Evolutionary conservation across 352 stramenopile genomes (phyloP).

Genomic region (Phytophthora vignae): DNA sequence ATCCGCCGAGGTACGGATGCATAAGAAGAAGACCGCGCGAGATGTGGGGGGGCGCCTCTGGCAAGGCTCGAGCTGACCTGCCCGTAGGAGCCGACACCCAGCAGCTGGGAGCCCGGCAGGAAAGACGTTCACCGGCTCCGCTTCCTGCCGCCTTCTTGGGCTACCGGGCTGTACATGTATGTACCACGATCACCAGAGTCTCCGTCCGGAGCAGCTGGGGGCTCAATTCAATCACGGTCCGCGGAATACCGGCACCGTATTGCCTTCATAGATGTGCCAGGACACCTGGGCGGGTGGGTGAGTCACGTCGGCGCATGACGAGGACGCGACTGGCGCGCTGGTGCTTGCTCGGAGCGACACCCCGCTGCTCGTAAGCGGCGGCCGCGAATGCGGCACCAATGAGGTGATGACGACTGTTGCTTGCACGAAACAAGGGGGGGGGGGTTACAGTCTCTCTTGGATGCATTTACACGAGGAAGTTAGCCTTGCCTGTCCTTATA

Average conservation of each 20-base stretch:
- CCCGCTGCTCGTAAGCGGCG: neutral
- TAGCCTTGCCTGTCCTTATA: slow-evolving; percentile 27
- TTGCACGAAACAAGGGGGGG: neutral
- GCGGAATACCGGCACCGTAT: slow-evolving; percentile 29
- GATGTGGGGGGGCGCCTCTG: neutral
- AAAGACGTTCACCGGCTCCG: neutral
- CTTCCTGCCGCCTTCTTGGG: neutral
- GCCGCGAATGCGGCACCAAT: neutral
- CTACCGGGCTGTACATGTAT: too few species aligned
- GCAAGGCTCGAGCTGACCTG: too few species aligned
- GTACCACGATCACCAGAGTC: neutral
- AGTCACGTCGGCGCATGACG: neutral
- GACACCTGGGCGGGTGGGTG: slow-evolving; percentile 8
- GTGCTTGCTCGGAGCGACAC: neutral
- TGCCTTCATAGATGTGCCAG: slow-evolving; percentile 15
- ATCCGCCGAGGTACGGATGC: slow-evolving; percentile 1
- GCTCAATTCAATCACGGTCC: slow-evolving; percentile 20
- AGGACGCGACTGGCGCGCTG: neutral
- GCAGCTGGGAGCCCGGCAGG: neutral
- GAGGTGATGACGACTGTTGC: neutral
- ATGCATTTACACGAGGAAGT: slow-evolving; percentile 42
- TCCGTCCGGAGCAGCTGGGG: slow-evolving; percentile 11
- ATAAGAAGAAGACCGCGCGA: neutral
- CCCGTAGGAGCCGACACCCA: neutral
- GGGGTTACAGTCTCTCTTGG: slow-evolving; percentile 1